Evolutionary conservation across 2,329 filamentous ascomycete genomes (phyloP).

Genomic region (Epichloe gansuensis): DNA sequence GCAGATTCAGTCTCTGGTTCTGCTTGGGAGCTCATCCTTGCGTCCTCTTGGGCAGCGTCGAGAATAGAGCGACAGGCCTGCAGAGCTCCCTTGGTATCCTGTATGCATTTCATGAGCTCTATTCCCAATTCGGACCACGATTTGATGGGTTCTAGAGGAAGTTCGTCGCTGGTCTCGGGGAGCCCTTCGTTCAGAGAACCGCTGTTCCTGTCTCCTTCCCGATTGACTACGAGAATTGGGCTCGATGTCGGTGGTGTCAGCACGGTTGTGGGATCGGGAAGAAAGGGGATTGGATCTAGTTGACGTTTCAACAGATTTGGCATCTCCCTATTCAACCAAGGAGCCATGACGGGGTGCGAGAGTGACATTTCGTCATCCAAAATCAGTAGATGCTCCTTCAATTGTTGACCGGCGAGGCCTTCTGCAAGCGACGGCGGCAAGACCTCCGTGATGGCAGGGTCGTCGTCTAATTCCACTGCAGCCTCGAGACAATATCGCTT

Average conservation of each 20-base stretch:
- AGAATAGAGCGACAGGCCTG: constrained; percentile 18
- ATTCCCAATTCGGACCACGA: constrained; percentile 24
- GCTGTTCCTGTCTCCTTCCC: background rate
- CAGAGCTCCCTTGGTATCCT: constrained; percentile 18
- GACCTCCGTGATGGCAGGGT: constrained; percentile 49
- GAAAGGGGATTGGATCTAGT: constrained; percentile 50
- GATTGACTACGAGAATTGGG: background rate
- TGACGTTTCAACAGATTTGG: constrained; percentile 38
- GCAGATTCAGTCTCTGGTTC: background rate
- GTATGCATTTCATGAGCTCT: constrained; percentile 20
- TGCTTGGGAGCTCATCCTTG: constrained; percentile 5
- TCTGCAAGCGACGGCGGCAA: constrained; percentile 52
- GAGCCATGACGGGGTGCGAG: constrained; percentile 48
- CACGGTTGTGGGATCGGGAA: constrained; percentile 38
- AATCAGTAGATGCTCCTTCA: constrained; percentile 42
- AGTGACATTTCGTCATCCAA: constrained; percentile 44
- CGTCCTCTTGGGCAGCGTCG: constrained; percentile 10
- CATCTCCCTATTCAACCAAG: constrained; percentile 41
- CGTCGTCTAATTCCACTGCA: constrained; percentile 55
- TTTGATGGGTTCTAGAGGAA: constrained; percentile 7
- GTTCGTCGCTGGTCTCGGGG: background rate
- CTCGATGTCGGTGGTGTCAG: constrained; percentile 20
- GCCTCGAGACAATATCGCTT: constrained; percentile 53
- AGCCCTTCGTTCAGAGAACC: background rate
- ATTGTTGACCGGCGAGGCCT: constrained; percentile 48